Evolutionary conservation across 768 basidiomycete species (phyloP), one percentile per base, ranked within the genome.

Genomic region (Podaxis mareebaensis): DNA sequence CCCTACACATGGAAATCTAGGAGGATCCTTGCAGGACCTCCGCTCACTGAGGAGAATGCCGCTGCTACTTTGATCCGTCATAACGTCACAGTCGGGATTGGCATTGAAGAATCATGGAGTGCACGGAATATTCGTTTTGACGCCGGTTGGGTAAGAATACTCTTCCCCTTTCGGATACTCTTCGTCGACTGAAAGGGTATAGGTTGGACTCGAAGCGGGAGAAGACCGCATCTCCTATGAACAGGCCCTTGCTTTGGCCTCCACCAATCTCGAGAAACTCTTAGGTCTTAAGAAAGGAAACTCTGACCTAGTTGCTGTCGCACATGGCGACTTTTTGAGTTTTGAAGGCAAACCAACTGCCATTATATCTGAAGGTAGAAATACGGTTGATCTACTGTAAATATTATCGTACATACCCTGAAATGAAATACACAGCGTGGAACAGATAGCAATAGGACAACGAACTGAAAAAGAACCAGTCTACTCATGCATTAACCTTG

Each of bases 121-220:
- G 86, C 88, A 5, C 83, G 89, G 44, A 91, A 88, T 64, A 81
- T 87, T 17, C 82, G 91, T 7, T 89, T 92, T 65, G 91, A 95
- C 67, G 76, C 84, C 56, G 90, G 83, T 59, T 95, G 93, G 93
- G 89, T 88, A 67, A 68, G 83, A 74, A 24, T 44, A 4, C 33
- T 40, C 58, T 56, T 8, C 7, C 15, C 24, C 48, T 10, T 33
- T 49, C 8, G 8, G 42, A 58, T 30, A 2, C 11, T 10, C 42
- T 17, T 38, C 10, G 13, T 7, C 38, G 4, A 15, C 44, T 62
- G 11, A 55, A 36, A 17, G 3, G 56, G 22, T n/a, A 17, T 39
- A 76, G 75, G 72, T 71, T 22, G 69, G 73, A 1, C 68, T 78
- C 11, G 77, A 76, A 53, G 70, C 73, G 1, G 61, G 55, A 24